A percentile compares a stretch with the other conserved stretches of the same genome.
phyloP scores from a whole-genome alignment of 441 rosid genomes.

The Gossypium gossypioides region DNA sequence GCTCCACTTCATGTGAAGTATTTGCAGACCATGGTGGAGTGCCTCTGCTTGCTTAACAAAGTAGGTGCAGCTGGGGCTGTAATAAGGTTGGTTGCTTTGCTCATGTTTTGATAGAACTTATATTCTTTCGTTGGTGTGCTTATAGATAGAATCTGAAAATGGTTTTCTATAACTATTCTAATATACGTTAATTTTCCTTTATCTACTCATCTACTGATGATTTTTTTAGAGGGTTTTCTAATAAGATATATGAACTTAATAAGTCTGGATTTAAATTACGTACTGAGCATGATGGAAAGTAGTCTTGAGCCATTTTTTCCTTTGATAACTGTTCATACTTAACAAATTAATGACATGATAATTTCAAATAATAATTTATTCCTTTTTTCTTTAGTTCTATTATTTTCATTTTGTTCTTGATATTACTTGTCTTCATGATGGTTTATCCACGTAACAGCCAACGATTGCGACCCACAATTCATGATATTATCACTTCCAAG shows the following conservation, averaged over 20 bases:
- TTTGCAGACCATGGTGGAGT: constrained; percentile 93
- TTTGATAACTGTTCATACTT: constrained; percentile 6
- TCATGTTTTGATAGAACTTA: constrained; percentile 2
- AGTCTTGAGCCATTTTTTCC: not conserved
- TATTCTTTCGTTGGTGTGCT: not conserved
- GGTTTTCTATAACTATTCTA: not conserved
- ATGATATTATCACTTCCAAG: constrained; percentile 84
- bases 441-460: constrained; percentile 50
- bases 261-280: not conserved
- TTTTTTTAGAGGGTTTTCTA: not conserved
- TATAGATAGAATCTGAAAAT: not conserved
- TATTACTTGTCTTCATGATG: constrained; percentile 6
- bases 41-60: constrained; percentile 91
- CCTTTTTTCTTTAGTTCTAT: not conserved
- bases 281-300: not conserved
- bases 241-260: not conserved
- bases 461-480: constrained; percentile 85
- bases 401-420: constrained; percentile 12
- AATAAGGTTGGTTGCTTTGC: constrained; percentile 63
- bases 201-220: not conserved
- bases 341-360: constrained; percentile 9
- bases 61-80: constrained; percentile 98
- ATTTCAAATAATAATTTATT: not conserved
- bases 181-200: not conserved
- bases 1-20: constrained; percentile 87